phyloP scores from a whole-genome alignment of 257 asterid species.

The Apocynum venetum region DNA sequence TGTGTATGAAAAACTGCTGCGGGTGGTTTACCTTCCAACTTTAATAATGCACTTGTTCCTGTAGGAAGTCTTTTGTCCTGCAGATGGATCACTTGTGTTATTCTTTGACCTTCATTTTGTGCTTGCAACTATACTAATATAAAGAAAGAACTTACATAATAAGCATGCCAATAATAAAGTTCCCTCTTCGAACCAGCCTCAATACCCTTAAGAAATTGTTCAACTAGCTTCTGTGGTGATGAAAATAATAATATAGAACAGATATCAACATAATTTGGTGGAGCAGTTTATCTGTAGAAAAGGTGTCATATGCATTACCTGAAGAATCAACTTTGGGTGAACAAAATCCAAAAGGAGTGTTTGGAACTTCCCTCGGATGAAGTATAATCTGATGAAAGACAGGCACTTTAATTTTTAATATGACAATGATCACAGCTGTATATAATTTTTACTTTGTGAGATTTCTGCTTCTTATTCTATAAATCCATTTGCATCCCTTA shows the following conservation, averaged over 20 bases:
- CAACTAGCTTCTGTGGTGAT: constrained; percentile 62
- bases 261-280: neutral
- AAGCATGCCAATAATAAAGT: constrained; percentile 80
- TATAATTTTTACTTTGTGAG: neutral
- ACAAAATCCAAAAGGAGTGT: constrained; percentile 60
- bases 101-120: neutral
- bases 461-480: neutral
- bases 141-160: constrained; percentile 56
- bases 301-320: constrained; percentile 40
- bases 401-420: constrained; percentile 3
- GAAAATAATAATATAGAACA: constrained; percentile 4
- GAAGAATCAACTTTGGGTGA: constrained; percentile 72
- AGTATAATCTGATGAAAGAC: constrained; percentile 40
- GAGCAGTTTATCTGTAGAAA: neutral
- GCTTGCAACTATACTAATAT: neutral
- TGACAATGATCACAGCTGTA: neutral
- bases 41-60: constrained; percentile 62
- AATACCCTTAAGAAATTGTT: constrained; percentile 49
- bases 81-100: constrained; percentile 22
- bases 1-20: neutral
- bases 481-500: neutral
- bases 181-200: constrained; percentile 54
- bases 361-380: constrained; percentile 61
- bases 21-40: constrained; percentile 51
- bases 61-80: constrained; percentile 82